Percentiles rank a stretch among this genome's conserved stretches.
These are phyloP conservation scores for Scedosporium aurantiacum DNA, from an alignment of 2,329 filamentous ascomycete genomes.

Conservation along the genomic window DNA sequence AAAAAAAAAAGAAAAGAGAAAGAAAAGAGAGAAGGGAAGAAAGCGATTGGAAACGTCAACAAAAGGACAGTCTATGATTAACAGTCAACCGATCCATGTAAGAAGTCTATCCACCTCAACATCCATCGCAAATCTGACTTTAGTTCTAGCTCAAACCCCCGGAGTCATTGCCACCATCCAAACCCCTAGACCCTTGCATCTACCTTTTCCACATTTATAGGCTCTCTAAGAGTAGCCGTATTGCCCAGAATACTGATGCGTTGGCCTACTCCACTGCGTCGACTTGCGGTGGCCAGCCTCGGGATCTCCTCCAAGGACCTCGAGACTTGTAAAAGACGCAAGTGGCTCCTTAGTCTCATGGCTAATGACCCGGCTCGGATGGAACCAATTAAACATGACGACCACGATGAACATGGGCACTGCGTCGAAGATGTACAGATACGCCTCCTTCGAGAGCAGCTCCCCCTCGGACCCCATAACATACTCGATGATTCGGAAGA, in stretches of 20 bases:
- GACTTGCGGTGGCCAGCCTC: neutral
- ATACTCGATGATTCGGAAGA: conserved; percentile 33
- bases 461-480: conserved; percentile 22
- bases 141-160: neutral
- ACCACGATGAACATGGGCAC: conserved; percentile 21
- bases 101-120: too few species aligned
- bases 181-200: neutral
- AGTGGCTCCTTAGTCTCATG: neutral
- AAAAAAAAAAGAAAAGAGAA: too few species aligned
- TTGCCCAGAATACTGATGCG: neutral
- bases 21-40: too few species aligned
- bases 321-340: neutral
- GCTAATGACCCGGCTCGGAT: conserved; percentile 2
- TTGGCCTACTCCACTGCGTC: neutral
- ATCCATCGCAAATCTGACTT: too few species aligned
- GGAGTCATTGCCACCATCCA: neutral
- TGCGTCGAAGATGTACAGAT: conserved; percentile 26
- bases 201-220: neutral
- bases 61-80: too few species aligned
- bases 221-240: neutral
- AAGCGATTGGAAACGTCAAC: too few species aligned
- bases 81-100: too few species aligned
- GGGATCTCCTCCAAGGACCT: neutral
- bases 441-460: conserved; percentile 23
- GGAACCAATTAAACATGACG: conserved; percentile 12